Conservation (phyloP, 2,329 filamentous ascomycete species). For the Sporothrix euskadiensis region DNA sequence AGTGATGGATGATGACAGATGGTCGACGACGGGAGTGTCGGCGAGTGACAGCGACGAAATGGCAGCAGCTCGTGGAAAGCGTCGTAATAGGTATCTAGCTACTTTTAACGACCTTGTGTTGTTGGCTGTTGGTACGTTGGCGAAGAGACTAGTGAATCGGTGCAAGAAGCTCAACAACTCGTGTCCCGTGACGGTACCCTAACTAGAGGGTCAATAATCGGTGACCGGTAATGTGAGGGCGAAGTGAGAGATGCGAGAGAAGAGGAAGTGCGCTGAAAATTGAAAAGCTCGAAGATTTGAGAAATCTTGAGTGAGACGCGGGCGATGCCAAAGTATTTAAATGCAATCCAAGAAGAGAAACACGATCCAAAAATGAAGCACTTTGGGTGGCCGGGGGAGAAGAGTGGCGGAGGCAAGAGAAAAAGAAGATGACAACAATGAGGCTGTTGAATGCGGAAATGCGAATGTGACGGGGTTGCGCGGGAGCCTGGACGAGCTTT, state of each 20-base stretch:
- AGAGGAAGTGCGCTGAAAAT: not conserved
- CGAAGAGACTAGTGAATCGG: not conserved
- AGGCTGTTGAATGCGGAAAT: not conserved
- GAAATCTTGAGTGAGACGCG: not conserved
- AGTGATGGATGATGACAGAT: not conserved
- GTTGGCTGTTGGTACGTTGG: not conserved
- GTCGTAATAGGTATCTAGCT: not conserved
- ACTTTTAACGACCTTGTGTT: not conserved
- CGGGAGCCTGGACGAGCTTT: constrained; percentile 2
- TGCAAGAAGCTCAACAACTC: not conserved
- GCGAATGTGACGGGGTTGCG: constrained; percentile 22
- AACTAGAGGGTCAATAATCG: not conserved
- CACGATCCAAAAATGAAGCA: not conserved
- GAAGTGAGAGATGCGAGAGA: not conserved
- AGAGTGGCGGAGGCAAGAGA: not conserved
- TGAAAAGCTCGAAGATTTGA: not conserved
- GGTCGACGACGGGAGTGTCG: not conserved
- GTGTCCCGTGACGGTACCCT: not conserved
- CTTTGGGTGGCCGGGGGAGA: not conserved
- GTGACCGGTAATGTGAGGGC: not conserved
- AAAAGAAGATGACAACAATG: not conserved
- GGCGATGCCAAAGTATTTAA: not conserved
- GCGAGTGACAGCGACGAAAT: not conserved
- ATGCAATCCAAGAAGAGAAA: not conserved
- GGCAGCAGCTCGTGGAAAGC: not conserved